These are phyloP conservation scores for Vigna mungo DNA, from an alignment of 306 rosid genomes.

Conservation along the genomic window DNA sequence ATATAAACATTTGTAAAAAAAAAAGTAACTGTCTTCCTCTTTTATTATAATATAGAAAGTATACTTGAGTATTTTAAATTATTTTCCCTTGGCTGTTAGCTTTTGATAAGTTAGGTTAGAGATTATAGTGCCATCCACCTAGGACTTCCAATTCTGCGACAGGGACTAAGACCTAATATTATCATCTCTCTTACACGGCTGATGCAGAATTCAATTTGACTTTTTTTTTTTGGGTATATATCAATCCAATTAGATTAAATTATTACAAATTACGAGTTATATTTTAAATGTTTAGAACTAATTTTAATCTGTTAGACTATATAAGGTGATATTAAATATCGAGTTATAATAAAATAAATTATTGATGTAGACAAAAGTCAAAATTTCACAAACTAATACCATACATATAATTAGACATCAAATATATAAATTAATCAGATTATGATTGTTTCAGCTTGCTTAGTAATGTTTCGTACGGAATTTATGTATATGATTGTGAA, in stretches of 20 bases:
- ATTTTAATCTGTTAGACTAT: not conserved
- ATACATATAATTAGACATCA: too few species aligned
- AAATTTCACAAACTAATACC: too few species aligned
- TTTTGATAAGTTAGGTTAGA: slow-evolving; percentile 38
- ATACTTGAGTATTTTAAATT: not conserved
- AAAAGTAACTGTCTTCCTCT: too few species aligned
- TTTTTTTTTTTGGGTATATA: too few species aligned
- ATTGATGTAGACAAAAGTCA: too few species aligned
- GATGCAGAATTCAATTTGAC: not conserved
- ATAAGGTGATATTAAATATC: not conserved
- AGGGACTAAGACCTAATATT: slow-evolving; percentile 58
- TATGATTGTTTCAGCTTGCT: too few species aligned
- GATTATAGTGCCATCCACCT: slow-evolving; percentile 48
- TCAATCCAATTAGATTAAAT: slow-evolving; percentile 22
- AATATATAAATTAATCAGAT: too few species aligned
- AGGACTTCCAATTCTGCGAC: slow-evolving; percentile 43
- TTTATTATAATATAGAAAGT: too few species aligned
- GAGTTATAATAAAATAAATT: not conserved
- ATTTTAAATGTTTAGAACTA: not conserved
- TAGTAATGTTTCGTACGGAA: too few species aligned
- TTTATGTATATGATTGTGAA: too few species aligned
- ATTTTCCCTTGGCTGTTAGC: not conserved
- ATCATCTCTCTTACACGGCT: slow-evolving; percentile 20
- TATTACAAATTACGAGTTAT: not conserved
- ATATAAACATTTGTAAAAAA: too few species aligned